A percentile compares a stretch with the other conserved stretches of the same genome.
Evolutionary conservation across 495 filamentous ascomycete genomes (phyloP).

Genomic region (Xylaria nigripes): DNA sequence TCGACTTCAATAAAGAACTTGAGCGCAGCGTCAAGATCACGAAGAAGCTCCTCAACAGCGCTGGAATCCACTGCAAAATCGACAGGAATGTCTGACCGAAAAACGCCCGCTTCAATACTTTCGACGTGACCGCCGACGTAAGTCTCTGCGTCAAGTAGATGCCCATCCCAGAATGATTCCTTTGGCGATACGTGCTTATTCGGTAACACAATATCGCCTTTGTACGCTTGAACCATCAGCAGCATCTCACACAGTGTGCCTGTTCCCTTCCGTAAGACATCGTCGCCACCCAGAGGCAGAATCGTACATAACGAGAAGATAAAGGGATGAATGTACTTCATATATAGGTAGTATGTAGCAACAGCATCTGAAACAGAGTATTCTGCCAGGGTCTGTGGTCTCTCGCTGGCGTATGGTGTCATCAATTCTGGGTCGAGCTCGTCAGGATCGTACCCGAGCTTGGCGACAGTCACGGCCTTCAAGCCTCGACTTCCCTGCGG

Average conservation of each 20-base stretch:
- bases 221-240: conserved; percentile 95
- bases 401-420: conserved; percentile 87
- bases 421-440: conserved; percentile 97
- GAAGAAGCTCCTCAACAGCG: conserved; percentile 80
- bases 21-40: conserved; percentile 82
- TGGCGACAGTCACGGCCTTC: conserved; percentile 95
- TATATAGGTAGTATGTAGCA: conserved; percentile 98
- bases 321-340: conserved; percentile 99
- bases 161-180: conserved; percentile 94
- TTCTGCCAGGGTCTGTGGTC: conserved; percentile 87
- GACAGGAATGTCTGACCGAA: conserved; percentile 88
- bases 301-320: conserved; percentile 98
- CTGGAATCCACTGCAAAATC: conserved; percentile 81
- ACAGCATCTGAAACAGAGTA: conserved; percentile 99
- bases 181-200: conserved; percentile 92
- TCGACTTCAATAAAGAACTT: conserved; percentile 89
- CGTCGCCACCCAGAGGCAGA: conserved; percentile 85
- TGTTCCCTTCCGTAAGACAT: conserved; percentile 88
- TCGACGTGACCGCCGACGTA: conserved; percentile 99
- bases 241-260: conserved; percentile 98
- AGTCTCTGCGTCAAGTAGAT: conserved; percentile 91
- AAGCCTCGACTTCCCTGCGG: conserved; percentile 95
- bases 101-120: conserved; percentile 98
- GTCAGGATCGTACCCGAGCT: conserved; percentile 96
- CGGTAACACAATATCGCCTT: conserved; percentile 83